phyloP scores from a whole-genome alignment of 2,329 filamentous ascomycete genomes.

The Ophioceras dolichostomum region DNA sequence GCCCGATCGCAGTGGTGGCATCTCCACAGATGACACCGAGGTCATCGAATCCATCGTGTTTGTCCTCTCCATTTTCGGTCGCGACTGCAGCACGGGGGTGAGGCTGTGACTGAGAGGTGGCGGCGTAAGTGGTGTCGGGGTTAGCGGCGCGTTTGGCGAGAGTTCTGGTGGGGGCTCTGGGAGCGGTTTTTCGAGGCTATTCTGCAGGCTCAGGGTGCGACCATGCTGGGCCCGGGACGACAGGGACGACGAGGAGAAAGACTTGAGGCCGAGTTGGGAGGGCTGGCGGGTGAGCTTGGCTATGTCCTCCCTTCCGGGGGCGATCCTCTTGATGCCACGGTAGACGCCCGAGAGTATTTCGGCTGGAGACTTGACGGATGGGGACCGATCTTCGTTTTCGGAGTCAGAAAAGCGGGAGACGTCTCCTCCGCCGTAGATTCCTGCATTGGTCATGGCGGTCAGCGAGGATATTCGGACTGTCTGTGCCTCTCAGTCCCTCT shows the following conservation, averaged over 20 bases:
- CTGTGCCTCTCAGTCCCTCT: conserved; percentile 1
- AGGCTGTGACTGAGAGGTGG: conserved; percentile 15
- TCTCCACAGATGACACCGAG: conserved; percentile 13
- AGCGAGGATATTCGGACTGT: too few relatives aligned
- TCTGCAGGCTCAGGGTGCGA: conserved; percentile 39
- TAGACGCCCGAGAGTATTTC: conserved; percentile 39
- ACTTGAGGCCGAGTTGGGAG: conserved; percentile 26
- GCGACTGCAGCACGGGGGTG: conserved; percentile 21
- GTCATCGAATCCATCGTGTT: conserved; percentile 36
- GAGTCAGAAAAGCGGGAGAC: conserved; percentile 30
- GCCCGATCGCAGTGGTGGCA: neutral
- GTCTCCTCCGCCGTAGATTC: conserved; percentile 17
- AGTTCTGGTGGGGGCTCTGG: conserved; percentile 34
- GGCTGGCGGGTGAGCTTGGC: conserved; percentile 29
- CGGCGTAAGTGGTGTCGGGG: conserved; percentile 14
- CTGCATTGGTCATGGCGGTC: conserved; percentile 19
- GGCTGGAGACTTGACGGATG: conserved; percentile 25
- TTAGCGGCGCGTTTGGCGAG: conserved; percentile 19
- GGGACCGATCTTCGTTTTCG: conserved; percentile 26
- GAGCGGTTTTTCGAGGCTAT: conserved; percentile 45
- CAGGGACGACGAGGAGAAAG: conserved; percentile 13
- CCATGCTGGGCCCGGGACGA: conserved; percentile 26
- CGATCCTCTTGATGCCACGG: conserved; percentile 36
- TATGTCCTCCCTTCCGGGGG: conserved; percentile 29
- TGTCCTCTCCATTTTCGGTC: conserved; percentile 24